Base-by-base conservation (phyloP, 768 basidiomycete species). In the Boletus speciosus region DNA sequence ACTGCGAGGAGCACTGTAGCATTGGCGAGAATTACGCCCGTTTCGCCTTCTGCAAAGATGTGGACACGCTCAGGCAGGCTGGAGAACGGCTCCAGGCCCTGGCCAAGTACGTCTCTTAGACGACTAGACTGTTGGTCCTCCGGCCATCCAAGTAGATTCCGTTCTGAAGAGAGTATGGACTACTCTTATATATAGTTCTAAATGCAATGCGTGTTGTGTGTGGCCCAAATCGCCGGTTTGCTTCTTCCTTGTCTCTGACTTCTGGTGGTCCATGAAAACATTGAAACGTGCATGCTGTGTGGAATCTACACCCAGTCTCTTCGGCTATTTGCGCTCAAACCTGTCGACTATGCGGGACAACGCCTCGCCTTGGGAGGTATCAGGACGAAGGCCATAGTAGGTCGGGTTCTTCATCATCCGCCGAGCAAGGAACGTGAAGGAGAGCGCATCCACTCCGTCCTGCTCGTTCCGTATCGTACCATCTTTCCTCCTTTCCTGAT, bases 31-130 rank as follows among this genome's bases (percentile, higher is more conserved):
- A 77, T 44, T 96, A 86, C 66, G 85, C 81, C 21, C 82, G 93
- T 52, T 98, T 98, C 68, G 88, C 94, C 1, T 94, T 97, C 77
- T 98, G 97, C 79, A 99, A 99, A 68, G 96, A 98, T 63, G 58
- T 84, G 19, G 91, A 90, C 39, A 96, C 93, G 0, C 78, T 99
- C 15, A 80, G 75, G 55, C 76, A 73, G 21, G 97, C 97, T n/a
- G 86, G 84, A 23, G 86, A 90, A 64, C 82, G 92, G n/a, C 74
- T 99, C 19, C 79, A 86, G 69, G 75, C 74, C 23, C 74, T 99
- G 59, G 82, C 80, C 64, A 81, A 90, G 51, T 96, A 80, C 72
- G 72, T 86, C 34, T 52, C 57, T 38, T 63, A 61, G 58, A 62
- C 15, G 14, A 32, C 12, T 29, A 39, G 35, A 50, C 38, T 15